Base-by-base conservation (phyloP, 352 stramenopile species). In the Pythium folliculosum region DNA sequence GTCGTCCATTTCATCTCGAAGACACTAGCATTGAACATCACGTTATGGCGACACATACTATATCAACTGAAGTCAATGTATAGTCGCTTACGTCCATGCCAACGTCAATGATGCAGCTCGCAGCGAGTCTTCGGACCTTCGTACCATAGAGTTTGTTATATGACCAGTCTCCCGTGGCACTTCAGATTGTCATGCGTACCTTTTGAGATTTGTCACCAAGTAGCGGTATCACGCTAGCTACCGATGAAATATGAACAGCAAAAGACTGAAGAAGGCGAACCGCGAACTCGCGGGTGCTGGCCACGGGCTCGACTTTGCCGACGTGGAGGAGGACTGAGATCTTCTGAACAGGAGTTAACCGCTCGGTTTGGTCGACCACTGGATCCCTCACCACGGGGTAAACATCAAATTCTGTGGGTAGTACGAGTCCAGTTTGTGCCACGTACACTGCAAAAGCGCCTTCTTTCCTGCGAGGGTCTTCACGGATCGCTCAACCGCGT, bases 181-280 rank as follows among this genome's bases (percentile, higher is more conserved):
- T 47, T n/a, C 6, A 3, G 40, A 12, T 3, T 47, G 2, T 6
- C 40, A n/a, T 47, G 40, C 40, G 32, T 48, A 72, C 65, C 45
- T 67, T 72, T 43, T 48, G 59, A 4, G 65, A 72, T 30, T 49
- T 53, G 13, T 67, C 59, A 0, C 12, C 23, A 1, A 72, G 53
- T 16, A 72, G 27, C 17, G 52, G 53, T 19, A 67, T 8, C 6
- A 67, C 8, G 22, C 52, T 58, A 10, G 43, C 5, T 12, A 21
- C 9, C 7, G 65, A 67, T 8, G 51, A 22, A 16, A 64, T 47
- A 21, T 72, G 25, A 6, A 19, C 25, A 7, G 30, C 19, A 4
- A 67, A 51, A 14, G 35, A 5, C 35, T 60, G 58, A 10, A 72
- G 43, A 8, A 32, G 44, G 3, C 53, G 40, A n/a, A 51, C 52